Percentiles rank a stretch among this genome's conserved stretches.
Conservation (phyloP, 2,329 filamentous ascomycete genomes). For the Hypoxylon sp. region DNA sequence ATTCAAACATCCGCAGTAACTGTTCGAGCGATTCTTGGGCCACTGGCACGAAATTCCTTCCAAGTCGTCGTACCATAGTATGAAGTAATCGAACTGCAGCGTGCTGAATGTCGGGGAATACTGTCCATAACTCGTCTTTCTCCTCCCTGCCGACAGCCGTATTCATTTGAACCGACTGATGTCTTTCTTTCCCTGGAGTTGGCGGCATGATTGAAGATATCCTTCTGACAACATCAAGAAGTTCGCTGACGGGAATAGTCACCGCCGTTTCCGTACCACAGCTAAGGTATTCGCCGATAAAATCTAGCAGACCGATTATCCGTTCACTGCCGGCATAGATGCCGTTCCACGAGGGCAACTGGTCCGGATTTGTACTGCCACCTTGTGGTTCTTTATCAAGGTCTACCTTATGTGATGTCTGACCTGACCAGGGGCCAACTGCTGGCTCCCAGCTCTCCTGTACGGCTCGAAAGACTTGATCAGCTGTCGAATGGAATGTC, state of each 20-base stretch:
- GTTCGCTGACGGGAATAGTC: constrained; percentile 69
- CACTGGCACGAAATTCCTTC: constrained; percentile 64
- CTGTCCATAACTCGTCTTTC: constrained; percentile 77
- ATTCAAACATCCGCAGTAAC: constrained; percentile 73
- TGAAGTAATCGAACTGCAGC: constrained; percentile 71
- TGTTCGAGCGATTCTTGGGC: constrained; percentile 74
- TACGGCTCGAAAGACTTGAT: constrained; percentile 80
- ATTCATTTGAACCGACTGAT: constrained; percentile 68
- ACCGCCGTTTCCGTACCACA: constrained; percentile 71
- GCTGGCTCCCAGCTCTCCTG: constrained; percentile 82
- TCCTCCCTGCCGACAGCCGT: constrained; percentile 80
- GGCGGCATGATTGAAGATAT: constrained; percentile 71
- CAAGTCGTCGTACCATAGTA: constrained; percentile 65
- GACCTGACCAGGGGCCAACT: constrained; percentile 58
- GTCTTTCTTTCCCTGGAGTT: constrained; percentile 55
- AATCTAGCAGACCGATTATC: constrained; percentile 69
- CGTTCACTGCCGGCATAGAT: constrained; percentile 77
- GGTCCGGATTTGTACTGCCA: constrained; percentile 54
- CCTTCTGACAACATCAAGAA: constrained; percentile 74
- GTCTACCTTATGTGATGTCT: constrained; percentile 53
- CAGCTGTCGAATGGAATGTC: constrained; percentile 73
- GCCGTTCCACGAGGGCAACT: constrained; percentile 76
- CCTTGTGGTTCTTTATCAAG: constrained; percentile 57
- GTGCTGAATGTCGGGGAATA: constrained; percentile 77
- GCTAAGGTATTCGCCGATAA: constrained; percentile 69